Percentiles rank a stretch among this genome's conserved stretches.
Conservation (phyloP, 768 basidiomycete genomes). For the Rhodotorula taiwanensis region DNA sequence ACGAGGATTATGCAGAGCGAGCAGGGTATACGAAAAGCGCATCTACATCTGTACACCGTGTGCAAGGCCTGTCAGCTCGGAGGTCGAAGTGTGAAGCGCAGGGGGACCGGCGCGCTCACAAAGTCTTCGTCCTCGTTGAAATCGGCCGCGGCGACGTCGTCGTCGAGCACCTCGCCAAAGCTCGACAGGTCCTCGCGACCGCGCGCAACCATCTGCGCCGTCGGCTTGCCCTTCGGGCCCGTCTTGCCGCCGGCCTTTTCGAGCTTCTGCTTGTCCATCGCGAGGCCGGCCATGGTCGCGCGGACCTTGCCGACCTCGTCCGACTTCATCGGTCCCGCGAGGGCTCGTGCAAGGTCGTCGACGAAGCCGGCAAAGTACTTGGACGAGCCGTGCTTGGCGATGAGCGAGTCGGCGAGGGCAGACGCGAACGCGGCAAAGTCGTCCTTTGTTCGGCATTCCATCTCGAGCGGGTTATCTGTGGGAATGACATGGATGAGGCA, state of each 20-base stretch:
- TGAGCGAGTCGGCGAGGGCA: slow-evolving; percentile 63
- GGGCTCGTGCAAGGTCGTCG: slow-evolving; percentile 70
- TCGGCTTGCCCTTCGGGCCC: slow-evolving; percentile 62
- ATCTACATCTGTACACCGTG: too few species aligned
- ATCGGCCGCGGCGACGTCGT: slow-evolving; percentile 44
- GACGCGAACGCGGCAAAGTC: slow-evolving; percentile 72
- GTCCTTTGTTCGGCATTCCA: slow-evolving; percentile 78
- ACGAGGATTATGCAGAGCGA: too few species aligned
- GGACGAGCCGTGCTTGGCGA: slow-evolving; percentile 71
- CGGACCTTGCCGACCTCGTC: slow-evolving; percentile 87
- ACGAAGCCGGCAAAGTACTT: slow-evolving; percentile 77
- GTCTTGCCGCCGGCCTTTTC: slow-evolving; percentile 81
- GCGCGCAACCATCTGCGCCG: slow-evolving; percentile 60
- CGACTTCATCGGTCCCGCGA: slow-evolving; percentile 72
- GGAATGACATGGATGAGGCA: slow-evolving; percentile 37
- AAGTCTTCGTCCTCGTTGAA: slow-evolving; percentile 30
- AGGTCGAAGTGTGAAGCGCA: not conserved
- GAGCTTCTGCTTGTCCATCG: slow-evolving; percentile 93
- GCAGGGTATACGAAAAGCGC: too few species aligned
- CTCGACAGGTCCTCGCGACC: slow-evolving; percentile 45
- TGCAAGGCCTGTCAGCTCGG: too few species aligned
- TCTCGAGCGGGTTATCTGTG: slow-evolving; percentile 64
- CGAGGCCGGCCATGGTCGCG: slow-evolving; percentile 70
- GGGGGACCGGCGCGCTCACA: slow-evolving; percentile 3
- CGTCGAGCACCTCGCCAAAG: slow-evolving; percentile 87